These are phyloP conservation scores for Sugiyamaella mastotermitis DNA, from an alignment of 805 yeast genomes.

Conservation along the genomic window DNA sequence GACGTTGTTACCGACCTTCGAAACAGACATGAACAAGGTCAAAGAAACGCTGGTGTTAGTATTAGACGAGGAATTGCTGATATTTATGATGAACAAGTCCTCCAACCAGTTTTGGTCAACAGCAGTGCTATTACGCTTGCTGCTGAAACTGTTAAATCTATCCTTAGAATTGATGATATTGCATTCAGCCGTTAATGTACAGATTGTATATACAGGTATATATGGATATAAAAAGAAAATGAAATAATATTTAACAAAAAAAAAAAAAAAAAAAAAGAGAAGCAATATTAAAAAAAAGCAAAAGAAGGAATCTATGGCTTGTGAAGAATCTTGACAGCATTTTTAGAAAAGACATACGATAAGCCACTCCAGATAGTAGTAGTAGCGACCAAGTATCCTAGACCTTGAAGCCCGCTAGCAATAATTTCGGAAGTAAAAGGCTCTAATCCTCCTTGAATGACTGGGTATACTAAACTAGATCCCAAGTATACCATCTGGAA, in stretches of 20 bases:
- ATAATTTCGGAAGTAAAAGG: constrained; percentile 22
- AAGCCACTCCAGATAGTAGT: constrained; percentile 78
- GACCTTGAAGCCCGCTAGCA: constrained; percentile 20
- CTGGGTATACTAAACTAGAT: constrained; percentile 51
- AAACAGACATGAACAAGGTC: constrained; percentile 86
- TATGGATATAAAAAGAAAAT: background rate
- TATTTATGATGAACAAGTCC: constrained; percentile 86
- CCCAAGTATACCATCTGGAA: constrained; percentile 90
- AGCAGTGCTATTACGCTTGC: constrained; percentile 93
- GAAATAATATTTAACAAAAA: background rate
- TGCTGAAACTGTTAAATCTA: constrained; percentile 93
- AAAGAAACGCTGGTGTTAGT: constrained; percentile 89
- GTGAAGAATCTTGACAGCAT: constrained; percentile 63
- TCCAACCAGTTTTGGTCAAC: constrained; percentile 93
- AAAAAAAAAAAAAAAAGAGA: constrained; percentile 1
- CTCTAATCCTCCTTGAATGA: constrained; percentile 28
- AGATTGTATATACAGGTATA: background rate
- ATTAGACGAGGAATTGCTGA: constrained; percentile 93
- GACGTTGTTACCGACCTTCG: constrained; percentile 89
- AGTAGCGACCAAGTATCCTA: constrained; percentile 47
- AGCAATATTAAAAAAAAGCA: background rate
- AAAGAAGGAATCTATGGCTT: too few species aligned
- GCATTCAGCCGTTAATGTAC: constrained; percentile 68
- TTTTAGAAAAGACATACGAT: constrained; percentile 64
- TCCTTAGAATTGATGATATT: constrained; percentile 94